phyloP scores from a whole-genome alignment of 768 basidiomycete genomes.

The Auricularia cornea region DNA sequence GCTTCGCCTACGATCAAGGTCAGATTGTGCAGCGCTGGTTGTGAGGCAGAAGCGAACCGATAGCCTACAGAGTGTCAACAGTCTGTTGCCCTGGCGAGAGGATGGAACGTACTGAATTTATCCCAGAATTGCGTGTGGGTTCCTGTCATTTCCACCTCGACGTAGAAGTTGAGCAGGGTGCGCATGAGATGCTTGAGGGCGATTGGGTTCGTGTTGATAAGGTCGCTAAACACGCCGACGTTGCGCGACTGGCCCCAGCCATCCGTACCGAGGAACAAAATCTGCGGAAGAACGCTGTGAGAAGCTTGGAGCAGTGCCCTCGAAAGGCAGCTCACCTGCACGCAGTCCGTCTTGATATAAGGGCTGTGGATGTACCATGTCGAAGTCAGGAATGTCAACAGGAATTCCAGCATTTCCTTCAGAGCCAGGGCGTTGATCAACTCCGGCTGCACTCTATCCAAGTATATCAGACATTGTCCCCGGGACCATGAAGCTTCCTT shows the following conservation, averaged over 20 bases:
- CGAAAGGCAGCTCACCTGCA: slow-evolving; percentile 50
- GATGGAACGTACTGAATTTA: slow-evolving; percentile 73
- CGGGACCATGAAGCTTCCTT: too few relatives aligned
- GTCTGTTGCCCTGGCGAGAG: too few relatives aligned
- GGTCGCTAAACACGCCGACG: slow-evolving; percentile 64
- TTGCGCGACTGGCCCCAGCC: slow-evolving; percentile 36
- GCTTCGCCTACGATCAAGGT: slow-evolving; percentile 49
- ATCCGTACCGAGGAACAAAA: slow-evolving; percentile 65
- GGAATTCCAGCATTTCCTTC: slow-evolving; percentile 77
- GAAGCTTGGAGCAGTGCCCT: neutral
- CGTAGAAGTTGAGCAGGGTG: slow-evolving; percentile 88
- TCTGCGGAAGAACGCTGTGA: slow-evolving; percentile 31
- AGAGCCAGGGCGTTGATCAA: slow-evolving; percentile 80
- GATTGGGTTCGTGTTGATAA: slow-evolving; percentile 76
- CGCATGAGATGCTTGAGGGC: slow-evolving; percentile 86
- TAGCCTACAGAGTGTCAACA: too few relatives aligned
- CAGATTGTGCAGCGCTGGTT: too few relatives aligned
- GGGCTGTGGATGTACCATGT: slow-evolving; percentile 99
- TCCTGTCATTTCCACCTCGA: slow-evolving; percentile 96
- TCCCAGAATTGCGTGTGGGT: slow-evolving; percentile 98
- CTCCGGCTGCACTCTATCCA: slow-evolving; percentile 55
- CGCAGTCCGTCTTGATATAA: slow-evolving; percentile 92
- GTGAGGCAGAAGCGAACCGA: slow-evolving; percentile 25
- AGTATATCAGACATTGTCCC: neutral
- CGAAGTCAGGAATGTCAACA: slow-evolving; percentile 83